Evolutionary conservation across 2,329 filamentous ascomycete species (phyloP).

Genomic region (Phyllosticta paracitricarpa): DNA sequence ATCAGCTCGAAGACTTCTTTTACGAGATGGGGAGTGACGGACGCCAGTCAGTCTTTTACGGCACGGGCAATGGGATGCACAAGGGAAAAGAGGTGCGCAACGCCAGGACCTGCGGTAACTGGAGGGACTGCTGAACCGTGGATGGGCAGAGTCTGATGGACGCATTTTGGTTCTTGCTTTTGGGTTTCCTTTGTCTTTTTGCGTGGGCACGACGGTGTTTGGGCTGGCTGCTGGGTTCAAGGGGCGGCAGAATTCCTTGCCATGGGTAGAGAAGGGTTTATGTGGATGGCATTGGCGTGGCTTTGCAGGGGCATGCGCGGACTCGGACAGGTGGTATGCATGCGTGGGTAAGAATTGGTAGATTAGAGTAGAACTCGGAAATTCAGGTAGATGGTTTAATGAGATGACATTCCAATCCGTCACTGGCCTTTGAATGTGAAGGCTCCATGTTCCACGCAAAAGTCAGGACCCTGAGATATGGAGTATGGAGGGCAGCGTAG

Average conservation of each 20-base stretch:
- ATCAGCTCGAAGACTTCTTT: not conserved
- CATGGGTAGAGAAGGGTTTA: not conserved
- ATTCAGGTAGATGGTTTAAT: no score
- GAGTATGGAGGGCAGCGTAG: no score
- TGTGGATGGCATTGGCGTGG: not conserved
- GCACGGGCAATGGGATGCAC: not conserved
- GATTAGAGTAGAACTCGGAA: no score
- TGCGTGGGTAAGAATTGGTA: no score
- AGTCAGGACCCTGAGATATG: no score
- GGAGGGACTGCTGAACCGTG: not conserved
- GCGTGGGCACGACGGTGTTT: not conserved
- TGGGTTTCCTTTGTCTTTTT: not conserved
- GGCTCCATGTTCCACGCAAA: no score
- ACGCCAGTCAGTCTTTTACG: not conserved
- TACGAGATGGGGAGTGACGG: not conserved
- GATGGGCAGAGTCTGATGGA: not conserved
- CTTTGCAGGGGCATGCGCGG: not conserved
- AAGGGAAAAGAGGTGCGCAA: not conserved
- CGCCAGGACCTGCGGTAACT: not conserved
- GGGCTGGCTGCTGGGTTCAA: not conserved
- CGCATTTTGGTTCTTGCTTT: not conserved
- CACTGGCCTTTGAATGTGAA: no score
- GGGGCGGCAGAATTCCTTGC: no score
- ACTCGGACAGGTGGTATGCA: no score
- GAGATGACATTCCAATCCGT: no score